These are phyloP conservation scores for Alliaria petiolata DNA, from an alignment of 345 rosid genomes.

Conservation along the genomic window DNA sequence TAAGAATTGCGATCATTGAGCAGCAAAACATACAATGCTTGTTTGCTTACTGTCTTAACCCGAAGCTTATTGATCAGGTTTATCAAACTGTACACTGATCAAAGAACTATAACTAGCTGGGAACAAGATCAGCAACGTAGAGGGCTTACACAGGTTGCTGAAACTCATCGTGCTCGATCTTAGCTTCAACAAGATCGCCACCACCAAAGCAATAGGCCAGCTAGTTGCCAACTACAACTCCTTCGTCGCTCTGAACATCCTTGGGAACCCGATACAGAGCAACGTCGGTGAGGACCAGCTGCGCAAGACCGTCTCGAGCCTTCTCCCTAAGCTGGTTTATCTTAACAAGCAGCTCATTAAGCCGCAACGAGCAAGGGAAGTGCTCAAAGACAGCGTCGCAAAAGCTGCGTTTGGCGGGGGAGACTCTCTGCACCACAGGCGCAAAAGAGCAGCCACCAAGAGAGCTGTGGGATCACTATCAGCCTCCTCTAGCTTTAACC, in stretches of 20 bases:
- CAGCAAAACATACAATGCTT: not conserved
- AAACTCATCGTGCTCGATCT: slow-evolving; percentile 83
- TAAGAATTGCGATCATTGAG: slow-evolving; percentile 23
- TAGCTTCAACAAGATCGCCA: slow-evolving; percentile 93
- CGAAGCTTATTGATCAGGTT: slow-evolving; percentile 37
- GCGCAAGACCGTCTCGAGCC: slow-evolving; percentile 61
- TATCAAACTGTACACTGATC: slow-evolving; percentile 77
- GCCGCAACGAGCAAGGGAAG: slow-evolving; percentile 70
- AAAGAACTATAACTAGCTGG: slow-evolving; percentile 90
- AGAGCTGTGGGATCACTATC: slow-evolving; percentile 8
- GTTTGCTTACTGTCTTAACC: not conserved
- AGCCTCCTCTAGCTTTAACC: slow-evolving; percentile 26
- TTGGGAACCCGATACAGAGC: slow-evolving; percentile 82
- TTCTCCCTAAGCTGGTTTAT: slow-evolving; percentile 81
- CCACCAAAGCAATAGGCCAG: slow-evolving; percentile 81
- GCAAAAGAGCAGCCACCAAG: slow-evolving; percentile 26
- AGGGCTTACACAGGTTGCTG: slow-evolving; percentile 84
- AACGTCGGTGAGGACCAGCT: slow-evolving; percentile 78
- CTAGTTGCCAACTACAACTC: slow-evolving; percentile 88
- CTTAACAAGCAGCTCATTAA: slow-evolving; percentile 82
- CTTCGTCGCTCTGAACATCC: slow-evolving; percentile 64
- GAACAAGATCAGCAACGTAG: slow-evolving; percentile 82
- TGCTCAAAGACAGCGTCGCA: slow-evolving; percentile 66
- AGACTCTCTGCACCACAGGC: slow-evolving; percentile 20
- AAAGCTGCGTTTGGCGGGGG: slow-evolving; percentile 66